Percentiles rank a stretch among this genome's conserved stretches.
Evolutionary conservation across 768 basidiomycete genomes (phyloP).

Genomic region (Inosperma sp.): DNA sequence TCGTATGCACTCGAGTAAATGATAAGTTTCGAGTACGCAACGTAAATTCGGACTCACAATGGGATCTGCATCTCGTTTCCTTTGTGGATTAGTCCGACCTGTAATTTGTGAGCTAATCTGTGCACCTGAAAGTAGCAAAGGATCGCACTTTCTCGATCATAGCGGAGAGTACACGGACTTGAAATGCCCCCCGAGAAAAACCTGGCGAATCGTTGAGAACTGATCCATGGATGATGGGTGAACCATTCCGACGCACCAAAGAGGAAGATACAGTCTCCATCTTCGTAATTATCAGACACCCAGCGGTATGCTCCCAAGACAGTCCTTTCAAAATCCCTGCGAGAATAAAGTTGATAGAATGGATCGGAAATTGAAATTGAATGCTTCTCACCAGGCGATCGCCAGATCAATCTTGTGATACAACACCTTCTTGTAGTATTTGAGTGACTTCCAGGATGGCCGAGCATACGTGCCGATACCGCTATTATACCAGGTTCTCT

Average conservation of each 20-base stretch:
- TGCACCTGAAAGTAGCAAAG: not conserved
- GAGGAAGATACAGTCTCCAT: conserved; percentile 24
- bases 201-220: conserved; percentile 23
- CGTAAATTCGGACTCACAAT: conserved; percentile 1
- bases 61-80: conserved; percentile 30
- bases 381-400: conserved; percentile 31
- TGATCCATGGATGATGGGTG: not conserved
- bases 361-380: not conserved
- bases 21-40: not conserved
- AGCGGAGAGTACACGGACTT: conserved; percentile 39
- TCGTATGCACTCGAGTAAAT: conserved; percentile 10
- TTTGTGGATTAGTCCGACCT: conserved; percentile 39
- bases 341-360: not conserved
- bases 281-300: conserved; percentile 24
- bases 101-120: not conserved
- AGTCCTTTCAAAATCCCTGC: conserved; percentile 25
- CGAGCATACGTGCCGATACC: conserved; percentile 31
- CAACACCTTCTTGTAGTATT: conserved; percentile 20
- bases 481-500: conserved; percentile 31
- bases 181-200: conserved; percentile 46
- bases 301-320: conserved; percentile 24
- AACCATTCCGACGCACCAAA: conserved; percentile 16
- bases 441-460: conserved; percentile 17
- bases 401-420: conserved; percentile 13
- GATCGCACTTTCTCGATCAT: conserved; percentile 37